Percentiles rank a stretch among this genome's conserved stretches.
These are phyloP conservation scores for Trichomonascus vanleenenianus DNA, from an alignment of 805 yeast genomes.

Conservation along the genomic window DNA sequence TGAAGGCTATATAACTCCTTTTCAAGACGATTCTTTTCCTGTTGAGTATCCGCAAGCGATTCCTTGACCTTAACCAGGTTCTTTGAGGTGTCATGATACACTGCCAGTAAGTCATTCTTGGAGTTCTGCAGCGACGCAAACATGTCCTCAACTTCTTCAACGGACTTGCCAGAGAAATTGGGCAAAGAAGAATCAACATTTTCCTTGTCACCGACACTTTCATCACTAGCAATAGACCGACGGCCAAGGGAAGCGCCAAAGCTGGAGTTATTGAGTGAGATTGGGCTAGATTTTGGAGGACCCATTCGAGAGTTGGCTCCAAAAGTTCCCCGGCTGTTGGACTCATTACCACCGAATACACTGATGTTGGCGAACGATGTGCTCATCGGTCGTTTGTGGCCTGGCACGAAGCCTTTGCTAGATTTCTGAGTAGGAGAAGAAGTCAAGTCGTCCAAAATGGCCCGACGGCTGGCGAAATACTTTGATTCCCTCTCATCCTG, in stretches of 20 bases:
- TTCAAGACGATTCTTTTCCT: conserved; percentile 16
- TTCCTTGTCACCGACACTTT: conserved; percentile 13
- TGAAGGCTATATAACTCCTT: conserved; percentile 8
- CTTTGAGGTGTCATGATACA: conserved; percentile 23
- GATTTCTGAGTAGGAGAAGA: conserved; percentile 3
- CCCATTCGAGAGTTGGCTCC: not conserved
- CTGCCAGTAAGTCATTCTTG: conserved; percentile 18
- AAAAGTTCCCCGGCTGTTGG: not conserved
- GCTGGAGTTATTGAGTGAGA: not conserved
- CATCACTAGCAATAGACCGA: conserved; percentile 2
- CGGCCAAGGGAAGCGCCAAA: not conserved
- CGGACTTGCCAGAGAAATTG: conserved; percentile 7
- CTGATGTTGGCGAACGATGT: not conserved
- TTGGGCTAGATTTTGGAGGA: not conserved
- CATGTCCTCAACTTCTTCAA: conserved; percentile 15
- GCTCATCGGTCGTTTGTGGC: conserved; percentile 12
- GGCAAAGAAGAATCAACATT: conserved; percentile 2
- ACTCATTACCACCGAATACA: not conserved
- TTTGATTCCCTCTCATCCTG: conserved; percentile 19
- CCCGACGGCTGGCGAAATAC: conserved; percentile 17
- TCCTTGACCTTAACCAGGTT: conserved; percentile 19
- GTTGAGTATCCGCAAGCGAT: conserved; percentile 19
- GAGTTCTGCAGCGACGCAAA: conserved; percentile 12
- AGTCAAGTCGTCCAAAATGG: conserved; percentile 15
- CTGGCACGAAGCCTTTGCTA: conserved; percentile 6